Evolutionary conservation across 148 eudicot species (phyloP), one percentile per base, ranked within the genome.

Genomic region (Bassia scoparia): DNA sequence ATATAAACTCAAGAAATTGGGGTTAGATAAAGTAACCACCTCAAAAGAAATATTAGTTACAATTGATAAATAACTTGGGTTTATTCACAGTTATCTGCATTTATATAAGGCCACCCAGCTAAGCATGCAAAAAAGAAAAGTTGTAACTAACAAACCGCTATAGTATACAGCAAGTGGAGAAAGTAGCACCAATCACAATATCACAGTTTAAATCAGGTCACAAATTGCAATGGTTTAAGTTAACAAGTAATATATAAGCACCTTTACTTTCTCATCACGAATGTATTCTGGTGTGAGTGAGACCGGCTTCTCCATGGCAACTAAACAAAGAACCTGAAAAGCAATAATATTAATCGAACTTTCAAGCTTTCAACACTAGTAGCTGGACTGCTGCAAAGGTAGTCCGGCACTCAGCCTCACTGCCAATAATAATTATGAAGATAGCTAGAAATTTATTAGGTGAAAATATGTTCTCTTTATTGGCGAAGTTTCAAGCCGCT

Each of bases 221-320:
- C 43, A 30, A 4, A 71, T 29, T 67, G 50, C n/a, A 76, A 44
- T 68, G 70, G 44, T 41, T 23, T n/a, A 9, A 27, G 23, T 35
- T 49, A 54, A 54, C 27, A 50, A 53, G 60, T 54, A 53, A n/a
- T 9, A 69, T 16, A 30, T 7, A 66, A 68, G 48, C 68, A 89
- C 98, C 97, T 94, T 94, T 70, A 94, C 98, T 94, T 94, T 94
- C 77, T 91, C 98, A 77, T 94, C 98, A 24, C 98, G 97, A 70
- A 94, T 89, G 79, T 81, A 89, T 86, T 94, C 98, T 37, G 98
- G 98, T 63, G 79, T 89, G 24, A 89, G 88, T 68, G 98, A 91
- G 71, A 86, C 81, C 26, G 98, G 98, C 82, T 94, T 94, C 81
- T 94, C 98, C 98, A 94, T 94, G 30, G 96, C 98, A 46, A 91